Conservation (phyloP, 805 yeast species). For the Scheffersomyces spartinae region DNA sequence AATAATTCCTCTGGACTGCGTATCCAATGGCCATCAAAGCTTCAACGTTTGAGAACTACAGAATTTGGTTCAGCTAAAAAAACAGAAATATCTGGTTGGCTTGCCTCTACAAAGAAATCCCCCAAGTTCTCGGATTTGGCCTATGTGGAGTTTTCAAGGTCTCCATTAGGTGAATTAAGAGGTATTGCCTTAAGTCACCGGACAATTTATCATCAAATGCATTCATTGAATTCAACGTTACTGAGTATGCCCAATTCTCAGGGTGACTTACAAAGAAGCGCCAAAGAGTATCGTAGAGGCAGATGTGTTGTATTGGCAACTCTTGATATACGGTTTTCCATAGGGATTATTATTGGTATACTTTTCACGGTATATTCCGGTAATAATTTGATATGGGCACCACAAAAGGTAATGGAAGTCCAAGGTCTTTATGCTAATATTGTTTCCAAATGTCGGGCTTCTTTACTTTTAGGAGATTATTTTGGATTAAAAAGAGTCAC, state of each 20-base stretch:
- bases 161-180: constrained; percentile 81
- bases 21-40: constrained; percentile 62
- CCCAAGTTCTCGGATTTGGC: constrained; percentile 47
- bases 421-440: constrained; percentile 84
- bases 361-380: constrained; percentile 79
- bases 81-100: constrained; percentile 20
- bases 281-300: constrained; percentile 20
- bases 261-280: constrained; percentile 35
- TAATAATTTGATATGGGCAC: constrained; percentile 68
- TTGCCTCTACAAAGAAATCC: constrained; percentile 3
- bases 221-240: constrained; percentile 55
- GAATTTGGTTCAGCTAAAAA: constrained; percentile 61
- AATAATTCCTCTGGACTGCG: constrained; percentile 27
- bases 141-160: constrained; percentile 82
- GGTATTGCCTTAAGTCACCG: constrained; percentile 92
- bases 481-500: constrained; percentile 82
- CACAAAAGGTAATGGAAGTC: constrained; percentile 57
- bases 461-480: constrained; percentile 75
- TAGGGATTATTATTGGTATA: constrained; percentile 77
- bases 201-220: constrained; percentile 83
- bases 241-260: constrained; percentile 54
- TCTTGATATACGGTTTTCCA: constrained; percentile 39
- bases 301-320: constrained; percentile 43
- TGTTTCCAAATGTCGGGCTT: constrained; percentile 57
- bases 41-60: constrained; percentile 71